Evolutionary conservation across 2,329 filamentous ascomycete genomes (phyloP).

Genomic region (Alternaria angustiovoidea): DNA sequence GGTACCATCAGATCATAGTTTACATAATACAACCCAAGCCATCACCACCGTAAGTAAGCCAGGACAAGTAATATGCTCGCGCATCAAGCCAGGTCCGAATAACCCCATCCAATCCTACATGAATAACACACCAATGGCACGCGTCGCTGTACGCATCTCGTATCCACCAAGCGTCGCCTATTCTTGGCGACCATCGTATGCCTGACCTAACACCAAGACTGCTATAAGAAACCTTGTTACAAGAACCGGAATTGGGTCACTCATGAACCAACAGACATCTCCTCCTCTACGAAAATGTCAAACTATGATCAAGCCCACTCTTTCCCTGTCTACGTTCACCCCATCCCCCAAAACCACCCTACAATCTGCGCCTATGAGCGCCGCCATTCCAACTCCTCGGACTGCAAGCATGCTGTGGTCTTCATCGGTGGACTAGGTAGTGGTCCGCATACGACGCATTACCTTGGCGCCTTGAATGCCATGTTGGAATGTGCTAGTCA

Average conservation of each 20-base stretch:
- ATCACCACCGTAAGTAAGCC: not conserved
- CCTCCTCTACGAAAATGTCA: not conserved
- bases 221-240: not conserved
- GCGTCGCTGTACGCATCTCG: not conserved
- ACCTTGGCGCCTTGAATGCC: conserved; percentile 1
- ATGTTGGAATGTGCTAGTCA: not conserved
- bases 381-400: conserved; percentile 7
- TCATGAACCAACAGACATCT: not conserved
- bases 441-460: conserved; percentile 22
- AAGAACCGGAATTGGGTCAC: not conserved
- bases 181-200: not conserved
- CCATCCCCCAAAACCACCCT: conserved; percentile 13
- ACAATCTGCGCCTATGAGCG: conserved; percentile 26
- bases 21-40: not conserved
- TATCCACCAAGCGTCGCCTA: not conserved
- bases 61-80: not conserved
- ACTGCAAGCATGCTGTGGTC: conserved; percentile 20
- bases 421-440: conserved; percentile 28
- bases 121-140: not conserved
- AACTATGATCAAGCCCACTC: not conserved
- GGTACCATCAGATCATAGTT: not conserved
- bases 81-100: not conserved
- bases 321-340: conserved; percentile 21
- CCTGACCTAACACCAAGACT: not conserved
- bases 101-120: not conserved